Percentiles rank a stretch among this genome's conserved stretches.
phyloP scores from a whole-genome alignment of 2,329 filamentous ascomycete species.

The Claviceps sp. region DNA sequence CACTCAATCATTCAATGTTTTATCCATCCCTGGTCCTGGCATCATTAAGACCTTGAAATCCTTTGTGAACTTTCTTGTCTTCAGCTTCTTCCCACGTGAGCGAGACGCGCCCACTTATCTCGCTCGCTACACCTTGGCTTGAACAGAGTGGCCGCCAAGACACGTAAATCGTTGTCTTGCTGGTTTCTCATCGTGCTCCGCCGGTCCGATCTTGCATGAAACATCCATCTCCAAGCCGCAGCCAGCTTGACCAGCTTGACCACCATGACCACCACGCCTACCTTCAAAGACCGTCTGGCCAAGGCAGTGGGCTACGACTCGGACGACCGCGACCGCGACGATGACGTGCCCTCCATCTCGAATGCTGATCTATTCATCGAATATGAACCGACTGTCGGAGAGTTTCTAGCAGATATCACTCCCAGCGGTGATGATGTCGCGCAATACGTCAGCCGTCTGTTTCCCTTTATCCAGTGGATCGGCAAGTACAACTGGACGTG shows the following conservation, averaged over 20 bases:
- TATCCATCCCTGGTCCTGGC: neutral
- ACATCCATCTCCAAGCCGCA: neutral
- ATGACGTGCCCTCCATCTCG: slow-evolving; percentile 20
- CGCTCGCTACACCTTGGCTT: neutral
- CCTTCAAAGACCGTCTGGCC: slow-evolving; percentile 14
- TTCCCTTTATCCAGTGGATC: slow-evolving; percentile 37
- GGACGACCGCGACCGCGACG: slow-evolving; percentile 18
- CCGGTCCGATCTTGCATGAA: neutral
- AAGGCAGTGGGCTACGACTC: slow-evolving; percentile 21
- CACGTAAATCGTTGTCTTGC: too few relatives aligned
- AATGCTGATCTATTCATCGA: slow-evolving; percentile 26
- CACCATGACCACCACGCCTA: slow-evolving; percentile 2
- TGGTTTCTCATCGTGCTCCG: neutral
- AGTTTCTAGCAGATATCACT: slow-evolving; percentile 25
- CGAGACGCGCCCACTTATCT: neutral
- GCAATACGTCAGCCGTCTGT: slow-evolving; percentile 27
- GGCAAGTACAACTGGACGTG: slow-evolving; percentile 35
- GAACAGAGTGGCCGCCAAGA: neutral
- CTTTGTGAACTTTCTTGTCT: neutral
- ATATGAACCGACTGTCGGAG: slow-evolving; percentile 27
- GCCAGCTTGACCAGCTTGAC: neutral
- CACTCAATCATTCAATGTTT: neutral
- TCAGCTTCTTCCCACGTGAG: neutral
- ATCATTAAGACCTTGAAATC: neutral
- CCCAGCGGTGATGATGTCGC: slow-evolving; percentile 18